Evolutionary conservation across 306 rosid genomes (phyloP), one percentile per base, ranked within the genome.

Genomic region (Cajanus cajan): DNA sequence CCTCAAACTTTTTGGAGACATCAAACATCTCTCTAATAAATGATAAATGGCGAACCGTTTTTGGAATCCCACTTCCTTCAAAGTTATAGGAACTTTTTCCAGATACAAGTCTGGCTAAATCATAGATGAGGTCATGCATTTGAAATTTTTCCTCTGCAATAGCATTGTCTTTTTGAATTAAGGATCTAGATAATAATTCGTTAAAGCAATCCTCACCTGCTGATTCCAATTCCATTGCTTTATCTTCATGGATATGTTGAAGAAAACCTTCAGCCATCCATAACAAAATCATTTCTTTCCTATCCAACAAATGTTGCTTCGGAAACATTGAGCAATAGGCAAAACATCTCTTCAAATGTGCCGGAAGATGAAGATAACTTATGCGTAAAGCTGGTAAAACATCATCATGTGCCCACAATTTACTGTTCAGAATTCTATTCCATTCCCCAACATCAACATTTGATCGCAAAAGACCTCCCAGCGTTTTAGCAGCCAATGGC

Each of bases 401-500:
- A 69, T 71, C 84, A 76, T 83, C 85, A 77, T 85, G 55, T 70
- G 77, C 85, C 86, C 91, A 88, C 6, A 85, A 52, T 34, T 76
- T 78, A 31, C 83, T 83, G 10, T 44, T 51, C 22, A 79, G 6
- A 24, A 85, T 50, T 44, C 65, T 83, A 11, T 69, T 72, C 91
- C 91, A 88, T 41, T 86, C 88, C 18, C 58, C 62, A 19, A 31
- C 78, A 52, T 84, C 82, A 0, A 0, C 40, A 51, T 81, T 83
- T 13, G 85, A 82, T 37, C 79, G 75, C 82, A 88, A 11, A 16
- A 86, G 63, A 37, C 84, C 80, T 57, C 85, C 88, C 6, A 88
- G 6, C 39, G 86, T 78, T 80, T 83, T 83, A 41, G 81, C 86
- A 6, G 89, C 89, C 70, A 84, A 5, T 13, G 91, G 91, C 39